A percentile compares a stretch with the other conserved stretches of the same genome.
phyloP scores from a whole-genome alignment of 1,139 yeast species.

The Nakaseomyces kungkrabaensis region DNA sequence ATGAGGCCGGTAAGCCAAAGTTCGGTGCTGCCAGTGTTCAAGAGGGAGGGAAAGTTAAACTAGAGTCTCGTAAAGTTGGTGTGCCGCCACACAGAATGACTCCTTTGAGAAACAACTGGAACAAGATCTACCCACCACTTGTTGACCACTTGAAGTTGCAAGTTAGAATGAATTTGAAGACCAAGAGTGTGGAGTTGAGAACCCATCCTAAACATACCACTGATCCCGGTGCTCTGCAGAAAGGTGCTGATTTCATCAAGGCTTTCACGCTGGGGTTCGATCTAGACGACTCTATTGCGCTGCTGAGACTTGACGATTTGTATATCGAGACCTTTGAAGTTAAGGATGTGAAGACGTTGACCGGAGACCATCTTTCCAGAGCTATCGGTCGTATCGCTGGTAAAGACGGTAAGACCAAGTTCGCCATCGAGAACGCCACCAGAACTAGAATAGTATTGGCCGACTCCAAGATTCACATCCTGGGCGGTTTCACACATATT shows the following conservation, averaged over 20 bases:
- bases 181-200: slow-evolving; percentile 76
- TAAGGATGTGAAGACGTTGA: slow-evolving; percentile 90
- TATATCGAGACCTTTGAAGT: slow-evolving; percentile 95
- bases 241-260: slow-evolving; percentile 92
- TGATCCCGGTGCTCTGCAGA: slow-evolving; percentile 90
- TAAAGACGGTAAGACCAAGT: slow-evolving; percentile 96
- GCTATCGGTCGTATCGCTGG: slow-evolving; percentile 99
- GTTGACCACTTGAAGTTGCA: slow-evolving; percentile 91
- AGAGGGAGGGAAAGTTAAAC: slow-evolving; percentile 49
- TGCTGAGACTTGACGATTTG: slow-evolving; percentile 85
- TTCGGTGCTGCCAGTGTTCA: slow-evolving; percentile 59
- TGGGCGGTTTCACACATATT: slow-evolving; percentile 94
- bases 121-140: slow-evolving; percentile 87
- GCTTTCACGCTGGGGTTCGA: slow-evolving; percentile 96
- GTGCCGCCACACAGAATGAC: slow-evolving; percentile 97
- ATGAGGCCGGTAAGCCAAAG: slow-evolving; percentile 83
- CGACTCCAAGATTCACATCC: slow-evolving; percentile 87
- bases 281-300: slow-evolving; percentile 91
- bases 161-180: slow-evolving; percentile 86
- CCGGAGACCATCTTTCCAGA: slow-evolving; percentile 93
- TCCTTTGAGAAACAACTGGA: slow-evolving; percentile 83
- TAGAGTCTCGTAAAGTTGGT: slow-evolving; percentile 78
- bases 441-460: slow-evolving; percentile 96
- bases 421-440: slow-evolving; percentile 96
- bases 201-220: slow-evolving; percentile 70